These are phyloP conservation scores for Sextonia rubra DNA, from an alignment of 164 flowering plant species.

Conservation along the genomic window DNA sequence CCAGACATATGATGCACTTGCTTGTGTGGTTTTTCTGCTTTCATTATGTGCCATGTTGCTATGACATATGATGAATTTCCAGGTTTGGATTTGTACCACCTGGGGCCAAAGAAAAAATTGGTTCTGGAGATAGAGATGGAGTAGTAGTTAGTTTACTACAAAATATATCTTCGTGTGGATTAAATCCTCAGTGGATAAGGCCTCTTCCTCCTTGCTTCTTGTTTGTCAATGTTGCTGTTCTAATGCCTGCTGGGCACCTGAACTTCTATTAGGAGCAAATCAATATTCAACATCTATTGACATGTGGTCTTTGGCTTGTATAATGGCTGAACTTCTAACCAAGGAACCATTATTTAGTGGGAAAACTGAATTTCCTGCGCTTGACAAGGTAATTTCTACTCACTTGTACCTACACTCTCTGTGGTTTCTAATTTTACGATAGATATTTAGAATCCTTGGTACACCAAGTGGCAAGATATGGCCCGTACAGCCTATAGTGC, in stretches of 20 bases:
- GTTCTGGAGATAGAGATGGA: conserved; percentile 79
- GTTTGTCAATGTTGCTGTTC: too few species aligned
- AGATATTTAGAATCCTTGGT: conserved; percentile 82
- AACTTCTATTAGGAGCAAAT: conserved; percentile 58
- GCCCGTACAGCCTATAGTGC: too few species aligned
- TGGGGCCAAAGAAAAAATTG: conserved; percentile 64
- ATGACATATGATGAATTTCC: conserved; percentile 10
- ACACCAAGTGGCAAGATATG: conserved; percentile 87
- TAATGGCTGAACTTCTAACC: conserved; percentile 70
- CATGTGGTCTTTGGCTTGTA: conserved; percentile 89
- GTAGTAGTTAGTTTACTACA: conserved; percentile 51
- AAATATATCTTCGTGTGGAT: conserved; percentile 55
- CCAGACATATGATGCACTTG: not conserved
- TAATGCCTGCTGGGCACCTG: conserved; percentile 59
- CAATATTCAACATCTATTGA: conserved; percentile 76
- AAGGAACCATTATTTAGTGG: conserved; percentile 61
- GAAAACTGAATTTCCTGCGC: conserved; percentile 56
- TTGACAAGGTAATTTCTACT: conserved; percentile 43
- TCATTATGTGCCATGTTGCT: not conserved
- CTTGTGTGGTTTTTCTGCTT: not conserved
- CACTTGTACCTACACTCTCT: not conserved
- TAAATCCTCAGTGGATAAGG: conserved; percentile 83
- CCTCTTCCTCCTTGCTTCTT: conserved; percentile 93
- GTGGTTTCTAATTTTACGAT: conserved; percentile 11
- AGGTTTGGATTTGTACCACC: conserved; percentile 27